phyloP scores from a whole-genome alignment of 495 filamentous ascomycete genomes.

The Penicillium riverlandense region DNA sequence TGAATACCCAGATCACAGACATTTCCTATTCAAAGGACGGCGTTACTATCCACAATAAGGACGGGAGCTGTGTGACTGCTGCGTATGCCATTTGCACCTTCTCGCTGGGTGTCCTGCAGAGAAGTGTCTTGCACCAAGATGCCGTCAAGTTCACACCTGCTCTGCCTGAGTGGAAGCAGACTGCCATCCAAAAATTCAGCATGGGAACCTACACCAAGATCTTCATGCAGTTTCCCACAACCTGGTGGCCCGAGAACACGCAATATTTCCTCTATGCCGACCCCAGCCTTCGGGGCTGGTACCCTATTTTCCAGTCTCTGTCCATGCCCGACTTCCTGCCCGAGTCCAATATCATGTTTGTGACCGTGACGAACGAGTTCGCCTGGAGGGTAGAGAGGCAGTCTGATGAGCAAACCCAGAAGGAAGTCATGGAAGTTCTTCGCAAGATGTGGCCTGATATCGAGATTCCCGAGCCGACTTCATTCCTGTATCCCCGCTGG shows the following conservation, averaged over 20 bases:
- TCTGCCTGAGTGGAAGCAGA: slow-evolving; percentile 61
- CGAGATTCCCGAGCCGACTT: slow-evolving; percentile 57
- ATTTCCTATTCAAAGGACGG: slow-evolving; percentile 48
- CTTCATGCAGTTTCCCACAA: slow-evolving; percentile 64
- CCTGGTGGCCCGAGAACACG: slow-evolving; percentile 62
- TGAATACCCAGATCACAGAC: slow-evolving; percentile 55
- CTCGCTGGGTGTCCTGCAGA: slow-evolving; percentile 64
- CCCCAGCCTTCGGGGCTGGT: slow-evolving; percentile 55
- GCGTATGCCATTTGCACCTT: slow-evolving; percentile 53
- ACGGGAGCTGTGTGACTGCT: slow-evolving; percentile 55
- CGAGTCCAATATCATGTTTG: slow-evolving; percentile 61
- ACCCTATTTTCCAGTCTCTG: slow-evolving; percentile 66
- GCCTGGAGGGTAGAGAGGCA: slow-evolving; percentile 61
- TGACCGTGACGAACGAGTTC: slow-evolving; percentile 54
- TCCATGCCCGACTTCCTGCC: slow-evolving; percentile 51
- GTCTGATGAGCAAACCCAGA: slow-evolving; percentile 51
- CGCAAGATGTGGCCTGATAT: slow-evolving; percentile 57
- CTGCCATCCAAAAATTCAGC: slow-evolving; percentile 56
- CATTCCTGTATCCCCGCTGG: slow-evolving; percentile 68
- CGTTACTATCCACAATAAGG: slow-evolving; percentile 51
- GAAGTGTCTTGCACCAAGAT: slow-evolving; percentile 57
- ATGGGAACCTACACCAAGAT: slow-evolving; percentile 79
- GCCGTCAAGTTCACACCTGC: slow-evolving; percentile 52
- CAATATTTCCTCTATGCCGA: slow-evolving; percentile 69
- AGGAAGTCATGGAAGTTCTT: slow-evolving; percentile 54